A percentile compares a stretch with the other conserved stretches of the same genome.
These are phyloP conservation scores for Lycium barbarum DNA, from an alignment of 257 asterid genomes.

Conservation along the genomic window DNA sequence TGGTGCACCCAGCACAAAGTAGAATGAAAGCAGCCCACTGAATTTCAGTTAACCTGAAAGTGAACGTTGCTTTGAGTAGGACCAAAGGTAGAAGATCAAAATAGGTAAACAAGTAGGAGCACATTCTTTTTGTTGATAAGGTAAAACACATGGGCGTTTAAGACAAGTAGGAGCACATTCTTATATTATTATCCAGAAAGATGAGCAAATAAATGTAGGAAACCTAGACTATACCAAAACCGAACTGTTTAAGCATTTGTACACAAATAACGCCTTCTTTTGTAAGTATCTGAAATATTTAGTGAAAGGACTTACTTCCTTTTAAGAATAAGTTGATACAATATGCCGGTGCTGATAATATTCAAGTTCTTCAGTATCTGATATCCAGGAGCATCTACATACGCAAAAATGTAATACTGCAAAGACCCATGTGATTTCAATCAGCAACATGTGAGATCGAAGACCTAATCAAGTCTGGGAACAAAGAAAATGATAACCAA, in stretches of 20 bases:
- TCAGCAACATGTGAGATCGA: slow-evolving; percentile 20
- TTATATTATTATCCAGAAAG: slow-evolving; percentile 8
- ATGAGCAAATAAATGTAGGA: not conserved
- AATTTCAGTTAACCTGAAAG: slow-evolving; percentile 83
- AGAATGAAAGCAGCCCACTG: slow-evolving; percentile 98
- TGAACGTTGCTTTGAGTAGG: not conserved
- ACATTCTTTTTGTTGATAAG: not conserved
- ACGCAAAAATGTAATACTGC: slow-evolving; percentile 97
- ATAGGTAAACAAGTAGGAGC: not conserved
- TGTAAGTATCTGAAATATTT: not conserved
- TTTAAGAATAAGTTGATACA: slow-evolving; percentile 90
- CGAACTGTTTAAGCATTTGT: no score
- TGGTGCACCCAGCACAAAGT: slow-evolving; percentile 99
- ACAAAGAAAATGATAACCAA: slow-evolving; percentile 20
- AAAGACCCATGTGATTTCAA: slow-evolving; percentile 42
- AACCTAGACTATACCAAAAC: not conserved
- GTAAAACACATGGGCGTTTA: no score
- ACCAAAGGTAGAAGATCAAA: not conserved
- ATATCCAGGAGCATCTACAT: slow-evolving; percentile 99
- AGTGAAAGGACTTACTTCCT: slow-evolving; percentile 66
- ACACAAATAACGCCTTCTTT: no score
- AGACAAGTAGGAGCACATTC: slow-evolving; percentile 12
- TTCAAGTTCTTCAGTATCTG: slow-evolving; percentile 95
- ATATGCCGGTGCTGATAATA: slow-evolving; percentile 95
- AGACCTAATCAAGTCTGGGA: not conserved